Evolutionary conservation across 1,284 basidiomycete genomes (phyloP), one percentile per base, ranked within the genome.

Genomic region (Trichosporon faecale): DNA sequence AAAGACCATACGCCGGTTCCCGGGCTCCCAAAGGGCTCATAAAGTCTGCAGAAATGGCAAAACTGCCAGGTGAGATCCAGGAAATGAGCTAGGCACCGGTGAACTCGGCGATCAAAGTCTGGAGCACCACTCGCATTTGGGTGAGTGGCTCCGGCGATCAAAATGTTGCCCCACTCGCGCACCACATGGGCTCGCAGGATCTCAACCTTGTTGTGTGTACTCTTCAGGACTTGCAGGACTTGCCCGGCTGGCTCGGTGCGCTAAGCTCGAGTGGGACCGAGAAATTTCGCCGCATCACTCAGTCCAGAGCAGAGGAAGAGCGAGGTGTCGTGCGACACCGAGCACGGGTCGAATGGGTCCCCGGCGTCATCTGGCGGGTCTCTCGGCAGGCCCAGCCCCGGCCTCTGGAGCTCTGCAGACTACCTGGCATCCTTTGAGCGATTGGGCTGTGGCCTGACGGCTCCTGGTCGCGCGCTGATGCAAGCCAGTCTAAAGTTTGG

Each of bases 101-200:
- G 49, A 52, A 25, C 49, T 23, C 49, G 49, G 49, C 49, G 49
- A 21, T 52, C 18, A 23, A 23, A 52, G 23, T 52, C 21, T 52
- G 49, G 49, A 52, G 49, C 49, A 52, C 49, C 49, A 23, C 49
- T 6, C n/a, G 12, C 11, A 9, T 11, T 9, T 18, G 49, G 49
- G 49, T 52, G 40, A 14, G 49, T 52, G 49, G 49, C 49, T 52
- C 49, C 49, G 49, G 49, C 49, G 49, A 52, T 52, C 49, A 52
- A 52, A 52, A 25, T 52, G 49, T 52, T 52, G 49, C 49, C 49
- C 49, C 49, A 52, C 49, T 52, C 18, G 49, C 8, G 49, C 21
- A 52, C 49, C 49, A 25, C 49, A 52, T 52, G 49, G 49, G 21
- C 21, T 18, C 2, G 49, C 49, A 52, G 49, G 49, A 21, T 21